These are phyloP conservation scores for Mallotus nudiflorus DNA, from an alignment of 345 rosid species.

Conservation along the genomic window DNA sequence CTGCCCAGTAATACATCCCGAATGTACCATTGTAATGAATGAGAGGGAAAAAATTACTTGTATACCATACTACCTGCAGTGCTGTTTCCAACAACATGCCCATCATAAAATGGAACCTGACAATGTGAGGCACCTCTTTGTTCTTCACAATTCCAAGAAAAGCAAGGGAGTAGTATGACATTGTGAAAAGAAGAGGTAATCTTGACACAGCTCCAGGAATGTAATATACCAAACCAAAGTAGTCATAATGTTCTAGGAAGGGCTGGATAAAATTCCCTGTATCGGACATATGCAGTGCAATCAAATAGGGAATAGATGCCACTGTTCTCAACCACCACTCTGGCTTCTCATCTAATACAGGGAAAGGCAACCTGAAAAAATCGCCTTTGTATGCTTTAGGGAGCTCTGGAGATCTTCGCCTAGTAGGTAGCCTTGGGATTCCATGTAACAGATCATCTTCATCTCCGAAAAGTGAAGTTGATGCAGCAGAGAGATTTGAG, in stretches of 20 bases:
- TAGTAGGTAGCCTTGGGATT: conserved; percentile 1
- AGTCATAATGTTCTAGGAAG: conserved; percentile 51
- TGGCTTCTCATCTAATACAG: conserved; percentile 52
- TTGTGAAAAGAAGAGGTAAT: conserved; percentile 71
- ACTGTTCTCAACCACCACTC: conserved; percentile 89
- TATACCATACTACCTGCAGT: conserved; percentile 62
- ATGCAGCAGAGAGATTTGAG: conserved; percentile 1
- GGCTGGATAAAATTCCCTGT: conserved; percentile 68
- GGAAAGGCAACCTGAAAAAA: conserved; percentile 43
- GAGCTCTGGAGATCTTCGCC: conserved; percentile 1
- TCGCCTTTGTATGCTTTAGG: conserved; percentile 39
- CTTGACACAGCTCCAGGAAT: conserved; percentile 73
- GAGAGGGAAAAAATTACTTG: conserved; percentile 71
- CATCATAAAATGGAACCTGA: conserved; percentile 89
- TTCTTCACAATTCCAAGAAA: conserved; percentile 66
- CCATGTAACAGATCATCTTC: not conserved
- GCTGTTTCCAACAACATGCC: conserved; percentile 75
- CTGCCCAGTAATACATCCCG: conserved; percentile 75
- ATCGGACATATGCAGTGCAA: conserved; percentile 77
- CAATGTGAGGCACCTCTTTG: conserved; percentile 69
- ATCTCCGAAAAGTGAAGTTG: conserved; percentile 19
- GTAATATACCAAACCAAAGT: conserved; percentile 52
- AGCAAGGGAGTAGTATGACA: conserved; percentile 59
- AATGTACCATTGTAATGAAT: conserved; percentile 66
- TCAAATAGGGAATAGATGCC: conserved; percentile 67